phyloP scores from a whole-genome alignment of 179 eudicot species.

The Silene noctiflora region DNA sequence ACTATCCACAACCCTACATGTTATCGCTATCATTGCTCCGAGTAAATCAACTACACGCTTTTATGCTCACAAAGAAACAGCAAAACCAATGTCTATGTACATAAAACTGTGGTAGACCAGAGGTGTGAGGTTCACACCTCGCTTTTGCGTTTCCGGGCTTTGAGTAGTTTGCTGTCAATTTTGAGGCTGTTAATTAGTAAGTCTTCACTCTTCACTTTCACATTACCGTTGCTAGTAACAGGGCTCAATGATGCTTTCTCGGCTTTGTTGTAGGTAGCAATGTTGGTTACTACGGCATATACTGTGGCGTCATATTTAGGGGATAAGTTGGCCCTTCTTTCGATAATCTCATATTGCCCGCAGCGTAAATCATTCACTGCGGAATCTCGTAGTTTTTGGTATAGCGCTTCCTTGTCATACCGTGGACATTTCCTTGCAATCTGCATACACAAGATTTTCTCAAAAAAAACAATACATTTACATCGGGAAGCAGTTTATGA shows the following conservation, averaged over 20 bases:
- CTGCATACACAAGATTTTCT: conserved; percentile 34
- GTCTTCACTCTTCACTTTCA: conserved; percentile 28
- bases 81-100: conserved; percentile 24
- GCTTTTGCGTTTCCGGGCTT: conserved; percentile 35
- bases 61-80: neutral
- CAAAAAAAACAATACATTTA: neutral
- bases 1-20: neutral
- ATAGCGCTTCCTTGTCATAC: conserved; percentile 57
- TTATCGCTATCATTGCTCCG: conserved; percentile 11
- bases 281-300: conserved; percentile 67
- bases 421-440: conserved; percentile 37
- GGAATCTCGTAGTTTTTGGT: conserved; percentile 41
- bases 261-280: conserved; percentile 32
- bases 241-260: conserved; percentile 17
- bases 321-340: conserved; percentile 44
- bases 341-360: conserved; percentile 62
- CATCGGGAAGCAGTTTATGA: neutral
- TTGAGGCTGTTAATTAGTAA: conserved; percentile 7
- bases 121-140: conserved; percentile 14
- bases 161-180: conserved; percentile 21
- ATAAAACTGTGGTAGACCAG: conserved; percentile 8
- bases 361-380: conserved; percentile 46
- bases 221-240: conserved; percentile 27
- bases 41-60: conserved; percentile 10
- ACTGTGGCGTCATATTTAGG: conserved; percentile 57